phyloP scores from a whole-genome alignment of 2,329 filamentous ascomycete genomes.

The Cercospora sp. region DNA sequence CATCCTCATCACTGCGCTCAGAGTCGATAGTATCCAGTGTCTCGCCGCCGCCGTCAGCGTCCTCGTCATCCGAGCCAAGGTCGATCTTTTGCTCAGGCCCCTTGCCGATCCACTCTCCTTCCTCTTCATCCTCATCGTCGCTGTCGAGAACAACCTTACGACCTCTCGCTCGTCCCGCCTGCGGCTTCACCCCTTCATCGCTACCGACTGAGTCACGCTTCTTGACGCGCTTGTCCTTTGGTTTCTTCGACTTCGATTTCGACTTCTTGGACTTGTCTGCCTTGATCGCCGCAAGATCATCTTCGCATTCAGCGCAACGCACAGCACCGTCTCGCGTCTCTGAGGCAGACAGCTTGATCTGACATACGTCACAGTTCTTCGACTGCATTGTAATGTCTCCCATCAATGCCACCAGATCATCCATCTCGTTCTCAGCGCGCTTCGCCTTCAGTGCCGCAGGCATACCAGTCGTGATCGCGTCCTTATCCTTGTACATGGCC shows the following conservation, averaged over 20 bases:
- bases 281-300: conserved; percentile 64
- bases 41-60: conserved; percentile 83
- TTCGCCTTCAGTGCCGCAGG: conserved; percentile 47
- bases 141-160: conserved; percentile 63
- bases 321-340: conserved; percentile 56
- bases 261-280: conserved; percentile 42
- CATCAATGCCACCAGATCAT: conserved; percentile 82
- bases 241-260: conserved; percentile 31
- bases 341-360: conserved; percentile 62
- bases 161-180: conserved; percentile 45
- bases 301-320: conserved; percentile 72
- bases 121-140: conserved; percentile 56
- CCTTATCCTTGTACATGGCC: conserved; percentile 83
- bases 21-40: conserved; percentile 73
- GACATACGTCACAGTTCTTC: conserved; percentile 82
- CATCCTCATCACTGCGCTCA: conserved; percentile 57
- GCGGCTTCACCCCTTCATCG: conserved; percentile 33
- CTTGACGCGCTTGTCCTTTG: conserved; percentile 22
- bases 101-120: conserved; percentile 72
- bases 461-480: conserved; percentile 67
- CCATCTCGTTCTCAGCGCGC: conserved; percentile 63
- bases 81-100: conserved; percentile 62
- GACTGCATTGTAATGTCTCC: conserved; percentile 76
- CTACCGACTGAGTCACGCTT: conserved; percentile 21
- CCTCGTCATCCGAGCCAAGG: conserved; percentile 69